A percentile compares a stretch with the other conserved stretches of the same genome.
phyloP scores from a whole-genome alignment of 2,329 filamentous ascomycete genomes.

The Fusarium sp. region DNA sequence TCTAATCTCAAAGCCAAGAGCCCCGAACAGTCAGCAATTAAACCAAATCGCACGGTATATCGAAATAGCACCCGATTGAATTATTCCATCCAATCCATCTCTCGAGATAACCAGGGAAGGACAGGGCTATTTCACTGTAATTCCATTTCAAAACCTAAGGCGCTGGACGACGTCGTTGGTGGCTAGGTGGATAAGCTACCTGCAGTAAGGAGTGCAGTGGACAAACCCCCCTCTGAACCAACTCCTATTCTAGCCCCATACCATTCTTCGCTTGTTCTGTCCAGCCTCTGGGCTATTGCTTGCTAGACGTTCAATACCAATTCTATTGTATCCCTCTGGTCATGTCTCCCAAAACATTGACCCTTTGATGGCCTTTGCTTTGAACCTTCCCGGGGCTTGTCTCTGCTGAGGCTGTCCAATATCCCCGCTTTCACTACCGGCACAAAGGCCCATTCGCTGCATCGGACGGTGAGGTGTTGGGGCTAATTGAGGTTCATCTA shows the following conservation, averaged over 20 bases:
- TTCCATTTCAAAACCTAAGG: constrained; percentile 13
- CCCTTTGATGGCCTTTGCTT: constrained; percentile 19
- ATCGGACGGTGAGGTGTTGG: constrained; percentile 13
- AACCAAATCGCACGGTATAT: constrained; percentile 33
- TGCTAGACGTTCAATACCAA: constrained; percentile 4
- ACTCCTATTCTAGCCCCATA: constrained; percentile 21
- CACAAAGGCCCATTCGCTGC: constrained; percentile 26
- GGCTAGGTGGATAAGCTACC: constrained; percentile 24
- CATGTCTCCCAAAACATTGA: constrained; percentile 21
- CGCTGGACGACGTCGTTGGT: constrained; percentile 30
- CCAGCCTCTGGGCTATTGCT: constrained; percentile 1
- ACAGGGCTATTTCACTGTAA: constrained; percentile 23
- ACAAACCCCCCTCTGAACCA: background rate
- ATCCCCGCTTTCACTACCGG: constrained; percentile 27
- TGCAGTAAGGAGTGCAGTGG: background rate
- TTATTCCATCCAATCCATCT: constrained; percentile 23
- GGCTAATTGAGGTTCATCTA: constrained; percentile 9
- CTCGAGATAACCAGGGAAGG: constrained; percentile 16
- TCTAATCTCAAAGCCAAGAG: background rate
- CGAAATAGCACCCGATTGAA: constrained; percentile 16
- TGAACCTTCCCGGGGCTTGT: constrained; percentile 3
- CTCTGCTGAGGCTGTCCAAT: constrained; percentile 17
- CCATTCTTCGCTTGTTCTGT: constrained; percentile 13
- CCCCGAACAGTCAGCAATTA: constrained; percentile 19
- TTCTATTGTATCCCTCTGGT: constrained; percentile 23